Percentiles rank a stretch among this genome's conserved stretches.
These are phyloP conservation scores for Phytopythium oedochilum DNA, from an alignment of 352 stramenopile genomes.

Conservation along the genomic window DNA sequence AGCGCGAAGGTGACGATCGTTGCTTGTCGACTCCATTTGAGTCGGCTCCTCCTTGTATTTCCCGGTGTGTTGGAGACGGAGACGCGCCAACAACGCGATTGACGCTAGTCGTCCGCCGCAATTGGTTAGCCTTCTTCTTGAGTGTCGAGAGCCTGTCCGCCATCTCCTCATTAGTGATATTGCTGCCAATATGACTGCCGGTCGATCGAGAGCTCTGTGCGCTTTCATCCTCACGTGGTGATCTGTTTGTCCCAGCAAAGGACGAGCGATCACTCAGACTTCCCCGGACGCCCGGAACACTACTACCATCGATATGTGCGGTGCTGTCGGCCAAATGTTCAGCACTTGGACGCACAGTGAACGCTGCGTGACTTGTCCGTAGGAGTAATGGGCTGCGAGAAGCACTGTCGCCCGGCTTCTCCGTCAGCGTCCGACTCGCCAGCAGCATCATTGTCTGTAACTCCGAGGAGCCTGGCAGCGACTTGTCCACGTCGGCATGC, in stretches of 20 bases:
- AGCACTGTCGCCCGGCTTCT: neutral
- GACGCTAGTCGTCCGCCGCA: conserved; percentile 38
- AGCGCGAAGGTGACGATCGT: conserved; percentile 1
- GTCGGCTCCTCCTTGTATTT: neutral
- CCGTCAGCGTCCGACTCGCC: neutral
- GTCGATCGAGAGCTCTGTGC: neutral
- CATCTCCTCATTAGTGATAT: conserved; percentile 19
- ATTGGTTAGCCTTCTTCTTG: conserved; percentile 51
- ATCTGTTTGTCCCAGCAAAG: conserved; percentile 8
- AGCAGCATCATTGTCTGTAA: conserved; percentile 23
- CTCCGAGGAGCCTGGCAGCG: conserved; percentile 32
- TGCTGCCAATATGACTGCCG: neutral
- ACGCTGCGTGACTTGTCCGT: neutral
- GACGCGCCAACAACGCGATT: conserved; percentile 18
- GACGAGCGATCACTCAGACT: conserved; percentile 45
- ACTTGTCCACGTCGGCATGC: conserved; percentile 15
- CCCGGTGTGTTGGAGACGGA: neutral
- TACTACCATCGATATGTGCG: neutral
- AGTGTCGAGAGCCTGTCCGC: conserved; percentile 48
- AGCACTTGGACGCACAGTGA: neutral
- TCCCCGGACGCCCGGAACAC: neutral
- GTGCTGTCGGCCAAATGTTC: neutral
- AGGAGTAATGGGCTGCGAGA: neutral
- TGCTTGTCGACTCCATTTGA: neutral
- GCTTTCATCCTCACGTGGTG: neutral